Percentiles rank a stretch among this genome's conserved stretches.
These are phyloP conservation scores for Saccharum officinarum DNA, from an alignment of 176 grass and related monocot species.

Conservation along the genomic window DNA sequence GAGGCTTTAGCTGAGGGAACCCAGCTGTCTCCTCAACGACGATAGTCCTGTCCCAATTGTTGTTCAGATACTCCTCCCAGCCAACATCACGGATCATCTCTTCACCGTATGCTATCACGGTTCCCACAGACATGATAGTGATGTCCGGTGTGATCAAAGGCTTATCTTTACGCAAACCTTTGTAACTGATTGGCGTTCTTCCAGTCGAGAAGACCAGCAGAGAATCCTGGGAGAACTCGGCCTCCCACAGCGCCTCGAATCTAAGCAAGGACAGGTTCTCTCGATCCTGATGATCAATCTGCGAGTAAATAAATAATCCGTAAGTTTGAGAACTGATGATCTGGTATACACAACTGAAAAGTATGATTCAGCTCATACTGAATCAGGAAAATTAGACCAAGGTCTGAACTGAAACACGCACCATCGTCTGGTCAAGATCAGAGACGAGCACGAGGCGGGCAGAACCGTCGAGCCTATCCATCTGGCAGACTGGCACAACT, in stretches of 20 bases:
- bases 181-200: slow-evolving; percentile 74
- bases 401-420: neutral
- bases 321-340: neutral
- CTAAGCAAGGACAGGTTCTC: slow-evolving; percentile 75
- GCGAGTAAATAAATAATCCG: slow-evolving; percentile 8
- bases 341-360: neutral
- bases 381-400: neutral
- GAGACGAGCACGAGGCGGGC: slow-evolving; percentile 84
- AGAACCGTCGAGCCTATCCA: slow-evolving; percentile 66
- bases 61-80: slow-evolving; percentile 65
- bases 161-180: slow-evolving; percentile 68
- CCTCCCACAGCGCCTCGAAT: slow-evolving; percentile 79
- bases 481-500: neutral
- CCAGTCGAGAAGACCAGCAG: slow-evolving; percentile 86
- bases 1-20: slow-evolving; percentile 66
- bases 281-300: slow-evolving; percentile 76
- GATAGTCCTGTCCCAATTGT: slow-evolving; percentile 77
- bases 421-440: slow-evolving; percentile 89
- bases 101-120: slow-evolving; percentile 86
- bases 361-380: neutral
- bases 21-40: slow-evolving; percentile 76
- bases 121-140: slow-evolving; percentile 94
- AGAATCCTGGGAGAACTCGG: slow-evolving; percentile 68
- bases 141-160: slow-evolving; percentile 86
- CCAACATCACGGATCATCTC: slow-evolving; percentile 80